Percentiles rank a stretch among this genome's conserved stretches.
Conservation (phyloP, 1,284 basidiomycete species). For the Testicularia cyperi region DNA sequence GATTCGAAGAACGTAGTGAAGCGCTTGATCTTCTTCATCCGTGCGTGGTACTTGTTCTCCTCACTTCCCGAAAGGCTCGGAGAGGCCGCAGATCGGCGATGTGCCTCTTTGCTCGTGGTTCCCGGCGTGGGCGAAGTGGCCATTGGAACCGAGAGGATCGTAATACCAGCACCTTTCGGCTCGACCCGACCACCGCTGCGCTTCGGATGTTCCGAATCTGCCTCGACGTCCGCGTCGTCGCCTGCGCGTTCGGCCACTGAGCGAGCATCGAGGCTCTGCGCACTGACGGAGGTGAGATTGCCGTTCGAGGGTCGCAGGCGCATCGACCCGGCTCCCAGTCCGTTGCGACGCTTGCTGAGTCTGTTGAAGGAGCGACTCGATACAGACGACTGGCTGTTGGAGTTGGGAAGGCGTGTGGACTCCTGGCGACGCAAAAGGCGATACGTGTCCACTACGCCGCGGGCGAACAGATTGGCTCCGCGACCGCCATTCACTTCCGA, state of each 20-base stretch:
- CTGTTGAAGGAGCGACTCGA: slow-evolving; percentile 41
- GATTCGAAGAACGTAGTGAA: slow-evolving; percentile 42
- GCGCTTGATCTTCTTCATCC: slow-evolving; percentile 46
- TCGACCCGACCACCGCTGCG: slow-evolving; percentile 14
- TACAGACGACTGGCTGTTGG: slow-evolving; percentile 26
- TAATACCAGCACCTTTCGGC: slow-evolving; percentile 1
- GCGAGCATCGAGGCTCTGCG: slow-evolving; percentile 11
- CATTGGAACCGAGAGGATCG: no score
- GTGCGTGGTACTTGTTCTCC: slow-evolving; percentile 32
- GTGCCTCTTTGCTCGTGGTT: slow-evolving; percentile 12
- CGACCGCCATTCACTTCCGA: slow-evolving; percentile 57
- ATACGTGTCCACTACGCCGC: slow-evolving; percentile 58
- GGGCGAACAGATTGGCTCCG: slow-evolving; percentile 56
- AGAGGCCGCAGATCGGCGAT: slow-evolving; percentile 22
- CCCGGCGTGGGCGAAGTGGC: slow-evolving; percentile 11
- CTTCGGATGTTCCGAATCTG: slow-evolving; percentile 6
- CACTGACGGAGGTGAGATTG: slow-evolving; percentile 23
- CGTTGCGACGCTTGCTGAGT: slow-evolving; percentile 36
- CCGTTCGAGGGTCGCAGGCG: slow-evolving; percentile 16
- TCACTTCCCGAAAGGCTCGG: slow-evolving; percentile 34
- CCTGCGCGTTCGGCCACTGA: neutral
- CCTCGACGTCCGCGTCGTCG: slow-evolving; percentile 3
- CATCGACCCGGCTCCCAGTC: slow-evolving; percentile 13
- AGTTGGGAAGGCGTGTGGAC: slow-evolving; percentile 26
- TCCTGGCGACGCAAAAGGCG: slow-evolving; percentile 64